Base-by-base conservation (phyloP, 345 rosid genomes). In the Zanthoxylum bungeanum region DNA sequence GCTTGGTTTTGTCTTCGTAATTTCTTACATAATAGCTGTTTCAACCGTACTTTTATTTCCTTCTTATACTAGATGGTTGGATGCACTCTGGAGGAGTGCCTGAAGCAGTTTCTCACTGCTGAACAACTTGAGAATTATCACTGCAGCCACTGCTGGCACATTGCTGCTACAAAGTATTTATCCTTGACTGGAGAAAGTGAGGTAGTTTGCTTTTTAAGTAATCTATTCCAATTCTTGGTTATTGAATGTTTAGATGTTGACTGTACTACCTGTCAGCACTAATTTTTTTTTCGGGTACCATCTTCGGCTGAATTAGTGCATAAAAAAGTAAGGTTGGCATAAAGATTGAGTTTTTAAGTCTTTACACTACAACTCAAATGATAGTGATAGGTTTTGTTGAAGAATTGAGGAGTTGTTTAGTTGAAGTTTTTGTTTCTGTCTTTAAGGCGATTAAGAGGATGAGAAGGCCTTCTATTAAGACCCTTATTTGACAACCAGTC, bases 111-210 rank as follows among this genome's bases (percentile, higher is more conserved):
- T 77, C 57, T 82, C 72, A 70, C 61, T 34, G 77, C 90, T 0
- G 95, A 92, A 72, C 84, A 77, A 78, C 77, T 92, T 50, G 89
- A 86, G 77, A 85, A 86, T 73, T 93, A 89, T 82, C 78, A 55
- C 70, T 94, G 98, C 73, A 80, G 83, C 76, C 81, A 33, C 52
- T 94, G 98, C 77, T 94, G 98, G 97, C 97, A 94, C 75, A 67
- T 73, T 58, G 93, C 87, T 78, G 97, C 95, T 1, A 60, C 68
- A 50, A 86, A 86, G 76, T 92, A 81, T 85, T 75, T 85, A 67
- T 75, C 87, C 8, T 28, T 75, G n/a, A 72, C 16, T 22, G 84
- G 79, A 75, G 82, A 73, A 75, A 34, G 69, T 56, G 84, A 88
- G 95, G 98, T 91, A 73, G 40, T 21, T 31, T 4, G 50, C 37